Evolutionary conservation across 306 rosid species (phyloP), one percentile per base, ranked within the genome.

Genomic region (Adenanthera pavonina): DNA sequence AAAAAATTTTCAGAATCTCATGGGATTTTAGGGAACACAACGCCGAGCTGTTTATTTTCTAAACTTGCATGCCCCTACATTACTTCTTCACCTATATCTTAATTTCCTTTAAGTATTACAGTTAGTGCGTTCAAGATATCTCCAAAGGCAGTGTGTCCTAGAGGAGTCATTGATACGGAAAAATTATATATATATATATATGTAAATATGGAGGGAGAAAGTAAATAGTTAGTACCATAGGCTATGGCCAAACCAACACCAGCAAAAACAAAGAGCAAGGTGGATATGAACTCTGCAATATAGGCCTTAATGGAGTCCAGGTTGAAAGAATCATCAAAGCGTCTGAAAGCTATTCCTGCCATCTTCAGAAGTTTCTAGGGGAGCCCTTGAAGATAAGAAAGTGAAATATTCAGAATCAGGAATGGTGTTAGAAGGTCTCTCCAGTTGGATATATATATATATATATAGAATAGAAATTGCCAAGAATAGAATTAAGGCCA

Each of bases 211-310:
- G n/a, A 8, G 35, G 4, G n/a, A n/a, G n/a, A n/a, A n/a, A n/a
- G 35, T n/a, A 41, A 60, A 17, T 12, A 17, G 10, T 8, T 64
- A 38, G 52, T 67, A 94, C 96, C 83, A 87, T 85, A 94, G 82
- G 98, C 97, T 46, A 94, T 87, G 81, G 93, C 94, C 33, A 92
- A 94, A 47, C 98, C 98, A 85, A 92, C 93, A 75, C 96, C 97
- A 6, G 97, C 97, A 75, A 94, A 94, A 81, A 94, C 96, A 82
- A 92, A 94, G 87, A 94, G 82, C 86, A 94, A 86, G 62, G 98
- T 94, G 62, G 97, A 94, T 85, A 91, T 86, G 93, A 94, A 94
- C 92, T 94, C 97, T 38, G 96, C 94, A 81, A 94, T 52, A 80
- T 94, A 94, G 77, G 98, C 94, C 78, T 85, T 94, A 38, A 89